Base-by-base conservation (phyloP, 306 rosid species). In the Malus sylvestris region DNA sequence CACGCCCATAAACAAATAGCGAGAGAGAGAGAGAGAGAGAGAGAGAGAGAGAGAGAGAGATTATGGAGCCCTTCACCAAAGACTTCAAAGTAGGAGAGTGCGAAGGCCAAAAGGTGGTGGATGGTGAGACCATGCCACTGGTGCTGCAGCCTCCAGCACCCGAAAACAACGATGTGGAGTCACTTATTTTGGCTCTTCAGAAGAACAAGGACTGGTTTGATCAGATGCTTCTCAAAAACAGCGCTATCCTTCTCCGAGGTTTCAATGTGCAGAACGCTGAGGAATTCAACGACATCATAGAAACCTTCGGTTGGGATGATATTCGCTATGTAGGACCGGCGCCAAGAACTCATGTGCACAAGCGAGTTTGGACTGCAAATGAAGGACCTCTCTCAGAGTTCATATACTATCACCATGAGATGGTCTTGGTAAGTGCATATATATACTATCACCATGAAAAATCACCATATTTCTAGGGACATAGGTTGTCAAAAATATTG, bases 331-430 rank as follows among this genome's bases (percentile, higher is more conserved):
- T 91, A 7, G 96, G 98, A 51, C 98, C 96, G 2, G 96, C 98
- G 20, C 95, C 96, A 14, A 73, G 98, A 6, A 91, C 95, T 20
- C 98, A 91, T 68, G 75, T 93, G 45, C 55, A 89, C 81, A 93
- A 93, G 45, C 80, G 94, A 73, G 81, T 93, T 0, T 91, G 93
- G 98, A 93, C 98, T 72, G 98, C 98, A 20, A 93, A 93, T 75
- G 98, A 91, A 86, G 98, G 96, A 10, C 96, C 98, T 8, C 96
- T 93, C 66, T 87, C 94, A 4, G 90, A 91, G 80, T 91, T 93
- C 91, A 84, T 93, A 14, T 86, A 89, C 84, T 93, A 81, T 58
- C 98, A 93, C 84, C 98, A 93, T 80, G 98, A 93, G 85, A 91
- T 93, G 98, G 96, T 93, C 75, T 79, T 93, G 95, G 98, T 93